These are phyloP conservation scores for Chenopodium quinoa DNA, from an alignment of 148 eudicot species.

Conservation along the genomic window DNA sequence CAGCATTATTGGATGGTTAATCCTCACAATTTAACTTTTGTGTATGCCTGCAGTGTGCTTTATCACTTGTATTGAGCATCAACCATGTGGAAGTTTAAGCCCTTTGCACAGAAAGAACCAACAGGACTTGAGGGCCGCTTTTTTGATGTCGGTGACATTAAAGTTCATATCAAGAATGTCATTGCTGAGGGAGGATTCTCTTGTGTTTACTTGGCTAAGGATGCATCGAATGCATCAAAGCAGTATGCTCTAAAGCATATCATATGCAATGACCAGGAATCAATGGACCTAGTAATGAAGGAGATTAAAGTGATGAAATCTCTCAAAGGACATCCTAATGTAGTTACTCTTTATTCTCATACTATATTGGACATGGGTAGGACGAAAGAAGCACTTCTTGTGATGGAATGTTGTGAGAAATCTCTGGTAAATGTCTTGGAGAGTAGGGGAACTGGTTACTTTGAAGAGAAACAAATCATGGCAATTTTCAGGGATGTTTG, in stretches of 20 bases:
- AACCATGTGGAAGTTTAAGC: constrained; percentile 92
- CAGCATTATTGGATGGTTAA: background rate
- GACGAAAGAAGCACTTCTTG: constrained; percentile 86
- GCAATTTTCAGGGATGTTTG: constrained; percentile 85
- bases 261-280: constrained; percentile 93
- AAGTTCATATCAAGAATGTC: constrained; percentile 69
- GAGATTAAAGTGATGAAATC: constrained; percentile 89
- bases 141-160: constrained; percentile 82
- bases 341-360: constrained; percentile 66
- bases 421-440: constrained; percentile 86
- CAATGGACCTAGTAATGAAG: constrained; percentile 74
- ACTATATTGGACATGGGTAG: constrained; percentile 88
- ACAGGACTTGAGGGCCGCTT: constrained; percentile 93
- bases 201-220: constrained; percentile 85
- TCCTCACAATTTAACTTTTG: background rate
- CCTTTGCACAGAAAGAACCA: constrained; percentile 76
- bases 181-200: constrained; percentile 99
- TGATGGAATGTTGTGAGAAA: constrained; percentile 92
- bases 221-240: constrained; percentile 70
- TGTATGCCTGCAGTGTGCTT: constrained; percentile 23
- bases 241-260: constrained; percentile 96
- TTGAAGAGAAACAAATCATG: constrained; percentile 82
- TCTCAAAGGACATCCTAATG: constrained; percentile 89
- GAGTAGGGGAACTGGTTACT: constrained; percentile 81
- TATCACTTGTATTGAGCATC: background rate